A percentile compares a stretch with the other conserved stretches of the same genome.
Conservation (phyloP, 768 basidiomycete genomes). For the Termitomyces sp. region DNA sequence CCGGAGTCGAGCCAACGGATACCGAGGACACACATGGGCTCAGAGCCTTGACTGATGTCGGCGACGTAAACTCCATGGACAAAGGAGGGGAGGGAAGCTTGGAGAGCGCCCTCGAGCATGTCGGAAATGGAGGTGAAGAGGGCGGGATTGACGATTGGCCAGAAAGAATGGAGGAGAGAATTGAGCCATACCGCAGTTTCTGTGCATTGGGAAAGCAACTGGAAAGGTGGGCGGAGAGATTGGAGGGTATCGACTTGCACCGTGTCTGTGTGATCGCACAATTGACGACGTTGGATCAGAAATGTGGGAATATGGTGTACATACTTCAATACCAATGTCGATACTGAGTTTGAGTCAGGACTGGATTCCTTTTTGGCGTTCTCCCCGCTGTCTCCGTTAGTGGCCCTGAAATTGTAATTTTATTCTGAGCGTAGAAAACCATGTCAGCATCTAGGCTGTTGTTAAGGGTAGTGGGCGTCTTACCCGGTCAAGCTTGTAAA, state of each 20-base stretch:
- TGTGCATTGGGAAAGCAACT: conserved; percentile 14
- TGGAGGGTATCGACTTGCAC: too few relatives aligned
- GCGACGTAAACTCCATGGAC: conserved; percentile 64
- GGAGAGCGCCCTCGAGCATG: conserved; percentile 60
- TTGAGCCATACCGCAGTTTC: conserved; percentile 61
- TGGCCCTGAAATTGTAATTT: too few relatives aligned
- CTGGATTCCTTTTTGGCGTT: not conserved
- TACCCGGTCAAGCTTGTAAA: too few relatives aligned
- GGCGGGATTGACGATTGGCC: conserved; percentile 74
- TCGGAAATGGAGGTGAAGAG: conserved; percentile 57
- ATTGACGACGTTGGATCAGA: not conserved
- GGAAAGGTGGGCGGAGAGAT: not conserved
- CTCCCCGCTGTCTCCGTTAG: too few relatives aligned
- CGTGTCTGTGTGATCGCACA: not conserved
- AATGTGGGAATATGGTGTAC: not conserved
- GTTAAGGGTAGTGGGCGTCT: too few relatives aligned
- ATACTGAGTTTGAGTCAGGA: not conserved
- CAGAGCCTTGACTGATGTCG: conserved; percentile 66
- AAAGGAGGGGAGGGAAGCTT: conserved; percentile 47
- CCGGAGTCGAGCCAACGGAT: conserved; percentile 50
- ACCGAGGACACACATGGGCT: conserved; percentile 66
- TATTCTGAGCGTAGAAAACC: too few relatives aligned
- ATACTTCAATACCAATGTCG: not conserved
- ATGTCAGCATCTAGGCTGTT: too few relatives aligned
- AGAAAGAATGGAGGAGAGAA: conserved; percentile 53